Evolutionary conservation across 495 filamentous ascomycete species (phyloP).

Genomic region (Penicilliopsis zonata): DNA sequence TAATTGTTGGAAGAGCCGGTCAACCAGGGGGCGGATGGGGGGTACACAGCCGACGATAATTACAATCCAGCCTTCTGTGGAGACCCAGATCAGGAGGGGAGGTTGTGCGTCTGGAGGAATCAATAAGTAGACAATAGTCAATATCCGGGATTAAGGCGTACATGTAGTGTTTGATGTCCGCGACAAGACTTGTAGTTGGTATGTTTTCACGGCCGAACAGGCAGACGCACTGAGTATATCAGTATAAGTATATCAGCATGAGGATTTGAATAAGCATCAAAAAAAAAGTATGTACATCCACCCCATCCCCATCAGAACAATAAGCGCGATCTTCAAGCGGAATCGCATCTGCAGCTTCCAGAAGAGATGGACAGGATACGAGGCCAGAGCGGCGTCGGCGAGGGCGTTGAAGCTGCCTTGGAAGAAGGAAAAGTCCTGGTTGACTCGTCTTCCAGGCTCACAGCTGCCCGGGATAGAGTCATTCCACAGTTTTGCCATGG

Average conservation of each 20-base stretch:
- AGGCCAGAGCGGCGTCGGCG: conserved; percentile 18
- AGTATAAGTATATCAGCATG: background rate
- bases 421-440: conserved; percentile 15
- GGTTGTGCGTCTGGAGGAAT: background rate
- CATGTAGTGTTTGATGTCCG: conserved; percentile 10
- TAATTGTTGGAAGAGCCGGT: too few species aligned
- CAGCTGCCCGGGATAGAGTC: conserved; percentile 11
- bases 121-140: background rate
- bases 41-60: conserved; percentile 17
- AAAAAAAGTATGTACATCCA: conserved; percentile 17
- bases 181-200: conserved; percentile 10
- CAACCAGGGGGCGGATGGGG: conserved; percentile 13
- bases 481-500: conserved; percentile 18
- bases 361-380: conserved; percentile 20
- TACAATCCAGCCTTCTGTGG: conserved; percentile 16
- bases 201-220: conserved; percentile 13
- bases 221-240: conserved; percentile 11
- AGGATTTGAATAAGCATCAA: background rate
- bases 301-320: conserved; percentile 25
- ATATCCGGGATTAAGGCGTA: too few species aligned
- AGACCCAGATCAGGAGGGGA: conserved; percentile 15
- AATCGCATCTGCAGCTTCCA: conserved; percentile 18
- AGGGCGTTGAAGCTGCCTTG: conserved; percentile 18
- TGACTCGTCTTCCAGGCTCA: conserved; percentile 10
- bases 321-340: conserved; percentile 19